Conservation (phyloP, 768 basidiomycete species). For the Russula foetens region DNA sequence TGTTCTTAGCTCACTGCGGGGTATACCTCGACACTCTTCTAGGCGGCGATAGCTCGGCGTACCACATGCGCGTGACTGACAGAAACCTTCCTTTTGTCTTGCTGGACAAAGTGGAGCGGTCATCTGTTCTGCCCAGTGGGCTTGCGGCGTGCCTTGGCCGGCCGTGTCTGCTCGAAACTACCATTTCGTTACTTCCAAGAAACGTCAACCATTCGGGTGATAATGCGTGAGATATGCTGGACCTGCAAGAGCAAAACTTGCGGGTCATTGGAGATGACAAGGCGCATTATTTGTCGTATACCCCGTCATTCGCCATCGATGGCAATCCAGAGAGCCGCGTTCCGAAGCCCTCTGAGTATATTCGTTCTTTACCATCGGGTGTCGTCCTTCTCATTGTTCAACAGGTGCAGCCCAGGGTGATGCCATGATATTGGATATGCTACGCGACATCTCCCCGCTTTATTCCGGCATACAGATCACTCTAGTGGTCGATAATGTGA, state of each 20-base stretch:
- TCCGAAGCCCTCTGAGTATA: slow-evolving; percentile 42
- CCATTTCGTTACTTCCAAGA: slow-evolving; percentile 38
- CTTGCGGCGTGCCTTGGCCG: slow-evolving; percentile 37
- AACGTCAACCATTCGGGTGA: slow-evolving; percentile 20
- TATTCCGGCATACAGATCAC: slow-evolving; percentile 25
- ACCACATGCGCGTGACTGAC: slow-evolving; percentile 1
- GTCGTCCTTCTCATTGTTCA: background rate
- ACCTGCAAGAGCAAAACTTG: slow-evolving; percentile 32
- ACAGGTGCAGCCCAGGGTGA: slow-evolving; percentile 30
- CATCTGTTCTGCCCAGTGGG: slow-evolving; percentile 1
- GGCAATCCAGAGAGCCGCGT: slow-evolving; percentile 39
- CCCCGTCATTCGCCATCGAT: slow-evolving; percentile 52
- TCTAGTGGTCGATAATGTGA: slow-evolving; percentile 31
- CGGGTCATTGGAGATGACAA: slow-evolving; percentile 29
- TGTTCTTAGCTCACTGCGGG: slow-evolving; percentile 37
- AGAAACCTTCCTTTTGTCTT: slow-evolving; percentile 17
- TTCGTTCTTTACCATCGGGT: background rate
- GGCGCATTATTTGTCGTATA: slow-evolving; percentile 34
- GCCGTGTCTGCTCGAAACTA: slow-evolving; percentile 46
- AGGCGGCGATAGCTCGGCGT: slow-evolving; percentile 10
- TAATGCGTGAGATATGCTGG: slow-evolving; percentile 34
- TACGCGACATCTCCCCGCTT: slow-evolving; percentile 24
- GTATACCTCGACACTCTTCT: slow-evolving; percentile 24
- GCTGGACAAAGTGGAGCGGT: background rate
- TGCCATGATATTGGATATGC: slow-evolving; percentile 32